Evolutionary conservation across 768 basidiomycete genomes (phyloP).

Genomic region (Collybia sp.): DNA sequence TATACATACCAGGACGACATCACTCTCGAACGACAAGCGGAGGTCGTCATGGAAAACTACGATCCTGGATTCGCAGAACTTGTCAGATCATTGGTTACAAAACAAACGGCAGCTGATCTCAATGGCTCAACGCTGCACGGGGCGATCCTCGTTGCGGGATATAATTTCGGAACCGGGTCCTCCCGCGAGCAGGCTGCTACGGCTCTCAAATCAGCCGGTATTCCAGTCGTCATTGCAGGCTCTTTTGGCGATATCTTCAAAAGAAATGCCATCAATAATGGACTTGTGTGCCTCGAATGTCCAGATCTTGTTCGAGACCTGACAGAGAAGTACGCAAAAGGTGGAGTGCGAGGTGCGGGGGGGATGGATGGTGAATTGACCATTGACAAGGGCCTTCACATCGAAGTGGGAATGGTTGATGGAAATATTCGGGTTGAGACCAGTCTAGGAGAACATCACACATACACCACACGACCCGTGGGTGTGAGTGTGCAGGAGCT

Average conservation of each 20-base stretch:
- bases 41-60: slow-evolving; percentile 99
- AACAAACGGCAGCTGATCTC: slow-evolving; percentile 12
- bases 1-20: slow-evolving; percentile 99
- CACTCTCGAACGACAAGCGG: slow-evolving; percentile 88
- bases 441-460: slow-evolving; percentile 38
- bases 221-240: slow-evolving; percentile 93
- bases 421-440: slow-evolving; percentile 49
- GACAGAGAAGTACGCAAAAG: slow-evolving; percentile 68
- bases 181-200: slow-evolving; percentile 99
- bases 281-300: slow-evolving; percentile 89
- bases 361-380: slow-evolving; percentile 82
- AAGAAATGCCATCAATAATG: slow-evolving; percentile 98
- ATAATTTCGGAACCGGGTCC: slow-evolving; percentile 98
- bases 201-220: slow-evolving; percentile 88
- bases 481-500: slow-evolving; percentile 96
- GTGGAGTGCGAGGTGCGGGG: slow-evolving; percentile 72
- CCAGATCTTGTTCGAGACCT: slow-evolving; percentile 86
- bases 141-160: slow-evolving; percentile 84
- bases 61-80: slow-evolving; percentile 80
- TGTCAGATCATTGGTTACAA: slow-evolving; percentile 46
- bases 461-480: slow-evolving; percentile 69
- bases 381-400: slow-evolving; percentile 61
- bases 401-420: slow-evolving; percentile 64
- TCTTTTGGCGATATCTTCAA: slow-evolving; percentile 99
- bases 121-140: slow-evolving; percentile 42